Conservation (phyloP, 2,329 filamentous ascomycete species). For the Plectosphaerella plurivora region DNA sequence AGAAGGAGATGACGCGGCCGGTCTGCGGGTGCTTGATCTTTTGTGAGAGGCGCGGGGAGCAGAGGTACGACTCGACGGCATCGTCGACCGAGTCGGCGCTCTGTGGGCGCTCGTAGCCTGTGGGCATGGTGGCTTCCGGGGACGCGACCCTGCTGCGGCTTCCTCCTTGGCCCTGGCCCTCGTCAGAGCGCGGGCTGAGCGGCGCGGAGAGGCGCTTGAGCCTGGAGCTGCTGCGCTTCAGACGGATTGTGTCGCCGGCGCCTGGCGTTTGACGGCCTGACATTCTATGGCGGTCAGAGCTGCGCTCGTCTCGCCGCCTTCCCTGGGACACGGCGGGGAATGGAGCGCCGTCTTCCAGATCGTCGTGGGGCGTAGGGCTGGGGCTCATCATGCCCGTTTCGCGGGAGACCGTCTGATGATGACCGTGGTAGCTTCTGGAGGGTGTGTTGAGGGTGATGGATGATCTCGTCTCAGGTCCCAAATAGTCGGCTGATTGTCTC, state of each 20-base stretch:
- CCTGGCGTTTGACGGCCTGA: slow-evolving; percentile 48
- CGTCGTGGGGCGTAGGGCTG: slow-evolving; percentile 17
- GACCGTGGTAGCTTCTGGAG: slow-evolving; percentile 2
- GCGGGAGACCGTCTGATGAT: not conserved
- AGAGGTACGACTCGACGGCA: slow-evolving; percentile 80
- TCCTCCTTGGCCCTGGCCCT: slow-evolving; percentile 14
- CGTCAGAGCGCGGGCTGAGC: slow-evolving; percentile 34
- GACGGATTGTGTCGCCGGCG: slow-evolving; percentile 34
- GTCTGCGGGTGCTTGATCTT: slow-evolving; percentile 83
- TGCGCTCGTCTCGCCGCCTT: slow-evolving; percentile 45
- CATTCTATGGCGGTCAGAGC: slow-evolving; percentile 39
- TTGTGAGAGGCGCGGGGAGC: slow-evolving; percentile 78
- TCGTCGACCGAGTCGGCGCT: slow-evolving; percentile 86
- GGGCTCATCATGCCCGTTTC: not conserved
- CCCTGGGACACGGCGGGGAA: slow-evolving; percentile 65
- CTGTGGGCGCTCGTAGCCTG: slow-evolving; percentile 66
- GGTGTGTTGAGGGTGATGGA: not conserved
- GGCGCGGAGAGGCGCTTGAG: slow-evolving; percentile 54
- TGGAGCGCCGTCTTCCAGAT: slow-evolving; percentile 61
- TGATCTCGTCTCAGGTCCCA: not conserved
- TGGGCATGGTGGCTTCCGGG: slow-evolving; percentile 27
- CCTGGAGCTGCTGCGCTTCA: slow-evolving; percentile 53
- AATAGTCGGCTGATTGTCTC: slow-evolving; percentile 17
- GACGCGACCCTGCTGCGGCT: slow-evolving; percentile 10
- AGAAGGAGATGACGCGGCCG: slow-evolving; percentile 87